phyloP scores from a whole-genome alignment of 805 yeast genomes.

The Lachancea quebecensis region DNA sequence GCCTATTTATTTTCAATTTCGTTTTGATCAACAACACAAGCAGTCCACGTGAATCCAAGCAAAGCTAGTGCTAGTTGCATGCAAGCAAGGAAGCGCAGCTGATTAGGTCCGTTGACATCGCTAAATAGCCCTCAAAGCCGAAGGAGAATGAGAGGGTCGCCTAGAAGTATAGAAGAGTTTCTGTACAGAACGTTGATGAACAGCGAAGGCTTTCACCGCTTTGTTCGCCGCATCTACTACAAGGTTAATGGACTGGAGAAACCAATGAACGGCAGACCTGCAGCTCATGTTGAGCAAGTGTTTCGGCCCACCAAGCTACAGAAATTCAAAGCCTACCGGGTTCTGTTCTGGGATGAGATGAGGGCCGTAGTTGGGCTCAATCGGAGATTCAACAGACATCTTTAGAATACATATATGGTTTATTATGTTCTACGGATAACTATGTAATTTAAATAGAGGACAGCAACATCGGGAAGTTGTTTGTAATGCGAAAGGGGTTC shows the following conservation, averaged over 20 bases:
- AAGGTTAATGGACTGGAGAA: conserved; percentile 52
- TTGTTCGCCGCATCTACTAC: conserved; percentile 58
- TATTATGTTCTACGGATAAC: background rate
- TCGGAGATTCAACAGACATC: conserved; percentile 16
- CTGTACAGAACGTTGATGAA: conserved; percentile 42
- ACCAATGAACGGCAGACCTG: conserved; percentile 29
- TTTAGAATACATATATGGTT: conserved; percentile 1
- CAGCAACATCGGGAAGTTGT: background rate
- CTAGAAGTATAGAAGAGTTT: conserved; percentile 43
- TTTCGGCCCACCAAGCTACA: conserved; percentile 45
- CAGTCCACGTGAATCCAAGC: no score
- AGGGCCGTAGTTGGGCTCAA: conserved; percentile 46
- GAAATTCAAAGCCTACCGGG: conserved; percentile 52
- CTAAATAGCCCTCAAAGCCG: no score
- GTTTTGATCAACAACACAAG: background rate
- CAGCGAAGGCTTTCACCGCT: conserved; percentile 53
- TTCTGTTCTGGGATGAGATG: conserved; percentile 55
- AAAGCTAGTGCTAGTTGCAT: no score
- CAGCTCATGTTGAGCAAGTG: conserved; percentile 2
- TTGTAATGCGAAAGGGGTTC: no score
- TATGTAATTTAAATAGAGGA: background rate
- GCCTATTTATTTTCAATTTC: no score
- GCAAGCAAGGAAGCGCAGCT: no score
- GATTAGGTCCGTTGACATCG: no score
- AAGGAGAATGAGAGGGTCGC: conserved; percentile 14